Percentiles rank a stretch among this genome's conserved stretches.
phyloP scores from a whole-genome alignment of 192 early-diverging fungal species.

The Mortierella alpina region DNA sequence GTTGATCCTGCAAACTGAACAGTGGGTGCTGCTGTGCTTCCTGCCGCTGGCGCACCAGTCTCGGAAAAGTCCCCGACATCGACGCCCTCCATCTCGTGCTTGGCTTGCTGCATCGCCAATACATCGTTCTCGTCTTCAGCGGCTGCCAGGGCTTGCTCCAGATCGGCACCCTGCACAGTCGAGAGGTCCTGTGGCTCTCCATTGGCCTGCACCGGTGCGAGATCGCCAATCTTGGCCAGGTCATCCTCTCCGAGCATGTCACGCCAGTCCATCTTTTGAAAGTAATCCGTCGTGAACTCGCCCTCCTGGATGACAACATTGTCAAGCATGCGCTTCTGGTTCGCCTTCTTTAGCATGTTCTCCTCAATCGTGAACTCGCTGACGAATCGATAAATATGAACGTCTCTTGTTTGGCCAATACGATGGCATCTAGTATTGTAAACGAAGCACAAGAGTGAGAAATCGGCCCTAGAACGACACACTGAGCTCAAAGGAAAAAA shows the following conservation, averaged over 20 bases:
- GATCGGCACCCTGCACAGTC: slow-evolving; percentile 47
- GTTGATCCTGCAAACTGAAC: slow-evolving; percentile 32
- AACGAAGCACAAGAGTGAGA: not conserved
- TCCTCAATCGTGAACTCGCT: slow-evolving; percentile 80
- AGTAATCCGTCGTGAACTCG: slow-evolving; percentile 76
- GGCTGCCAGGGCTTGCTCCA: slow-evolving; percentile 68
- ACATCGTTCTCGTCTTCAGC: slow-evolving; percentile 78
- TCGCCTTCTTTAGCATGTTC: slow-evolving; percentile 82
- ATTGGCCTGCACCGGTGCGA: slow-evolving; percentile 40
- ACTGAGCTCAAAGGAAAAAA: not conserved
- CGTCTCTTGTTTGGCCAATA: slow-evolving; percentile 76
- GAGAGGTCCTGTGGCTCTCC: slow-evolving; percentile 33
- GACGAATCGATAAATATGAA: slow-evolving; percentile 83
- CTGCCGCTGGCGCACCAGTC: slow-evolving; percentile 32
- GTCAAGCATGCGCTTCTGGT: slow-evolving; percentile 82
- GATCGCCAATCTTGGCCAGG: slow-evolving; percentile 62
- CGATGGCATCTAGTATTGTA: slow-evolving; percentile 63
- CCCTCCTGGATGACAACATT: slow-evolving; percentile 85
- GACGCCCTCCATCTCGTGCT: slow-evolving; percentile 65
- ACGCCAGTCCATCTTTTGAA: slow-evolving; percentile 73
- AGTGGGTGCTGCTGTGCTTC: slow-evolving; percentile 11
- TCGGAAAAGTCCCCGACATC: slow-evolving; percentile 74
- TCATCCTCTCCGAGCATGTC: slow-evolving; percentile 58
- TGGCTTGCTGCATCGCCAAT: slow-evolving; percentile 62
- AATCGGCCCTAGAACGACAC: not conserved